Percentiles rank a stretch among this genome's conserved stretches.
Conservation (phyloP, 1,139 yeast genomes). For the Saccharomyces pastorianus region DNA sequence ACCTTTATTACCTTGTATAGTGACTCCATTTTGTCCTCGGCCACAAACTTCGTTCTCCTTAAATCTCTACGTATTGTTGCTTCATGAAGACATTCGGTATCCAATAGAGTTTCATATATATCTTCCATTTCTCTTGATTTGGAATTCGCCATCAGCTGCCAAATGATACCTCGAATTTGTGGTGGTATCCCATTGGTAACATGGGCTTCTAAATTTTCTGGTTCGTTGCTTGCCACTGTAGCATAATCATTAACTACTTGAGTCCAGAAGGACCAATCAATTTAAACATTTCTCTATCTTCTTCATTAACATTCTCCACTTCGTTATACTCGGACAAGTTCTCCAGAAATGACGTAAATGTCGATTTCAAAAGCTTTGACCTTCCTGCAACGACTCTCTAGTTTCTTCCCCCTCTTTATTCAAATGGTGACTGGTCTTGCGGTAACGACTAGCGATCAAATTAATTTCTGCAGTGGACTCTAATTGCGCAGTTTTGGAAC, state of each 20-base stretch:
- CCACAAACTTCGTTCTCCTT: constrained; percentile 74
- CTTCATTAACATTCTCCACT: constrained; percentile 13
- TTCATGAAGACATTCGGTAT: constrained; percentile 56
- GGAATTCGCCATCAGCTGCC: constrained; percentile 86
- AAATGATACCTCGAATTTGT: constrained; percentile 77
- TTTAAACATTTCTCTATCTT: constrained; percentile 34
- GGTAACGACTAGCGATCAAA: constrained; percentile 36
- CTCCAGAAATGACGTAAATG: constrained; percentile 39
- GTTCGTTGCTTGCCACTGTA: constrained; percentile 52
- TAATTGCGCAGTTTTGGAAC: constrained; percentile 12
- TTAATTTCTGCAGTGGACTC: constrained; percentile 34
- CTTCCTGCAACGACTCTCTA: constrained; percentile 47
- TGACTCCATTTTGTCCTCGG: constrained; percentile 49
- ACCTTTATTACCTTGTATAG: constrained; percentile 72
- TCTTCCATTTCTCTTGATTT: constrained; percentile 69
- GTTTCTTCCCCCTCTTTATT: constrained; percentile 31
- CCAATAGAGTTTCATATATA: constrained; percentile 46
- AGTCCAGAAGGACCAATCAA: constrained; percentile 90
- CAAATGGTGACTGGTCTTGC: constrained; percentile 33
- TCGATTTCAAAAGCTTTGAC: constrained; percentile 55
- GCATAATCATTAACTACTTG: constrained; percentile 67
- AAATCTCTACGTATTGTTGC: constrained; percentile 74
- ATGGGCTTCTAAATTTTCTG: constrained; percentile 50
- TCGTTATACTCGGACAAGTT: constrained; percentile 22
- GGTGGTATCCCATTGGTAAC: constrained; percentile 74